Evolutionary conservation across 345 rosid species (phyloP).

Genomic region (Gossypium rotundifolium): DNA sequence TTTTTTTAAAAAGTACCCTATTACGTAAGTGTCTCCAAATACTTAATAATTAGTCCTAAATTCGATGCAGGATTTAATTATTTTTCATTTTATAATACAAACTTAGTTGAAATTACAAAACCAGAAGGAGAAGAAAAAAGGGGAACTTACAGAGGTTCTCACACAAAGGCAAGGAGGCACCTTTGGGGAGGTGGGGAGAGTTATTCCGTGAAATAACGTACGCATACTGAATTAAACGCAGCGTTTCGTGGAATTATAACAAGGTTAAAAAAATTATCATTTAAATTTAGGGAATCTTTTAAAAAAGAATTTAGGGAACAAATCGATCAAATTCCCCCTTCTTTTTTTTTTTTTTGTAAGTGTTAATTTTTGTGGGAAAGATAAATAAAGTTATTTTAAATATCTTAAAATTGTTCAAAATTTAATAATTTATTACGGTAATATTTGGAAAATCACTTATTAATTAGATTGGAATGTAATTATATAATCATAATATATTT

Average conservation of each 20-base stretch:
- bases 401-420: no score
- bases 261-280: neutral
- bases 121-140: neutral
- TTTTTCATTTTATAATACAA: neutral
- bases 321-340: no score
- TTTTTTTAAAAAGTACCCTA: no score
- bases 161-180: neutral
- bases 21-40: neutral
- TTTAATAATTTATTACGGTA: no score
- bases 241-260: neutral
- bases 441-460: no score
- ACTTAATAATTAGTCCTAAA: neutral
- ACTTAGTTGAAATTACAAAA: neutral
- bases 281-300: no score
- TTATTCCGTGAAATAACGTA: neutral
- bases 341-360: no score
- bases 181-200: neutral
- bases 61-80: neutral
- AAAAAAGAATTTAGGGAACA: no score
- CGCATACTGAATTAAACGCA: neutral
- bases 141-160: neutral
- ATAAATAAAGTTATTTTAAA: no score
- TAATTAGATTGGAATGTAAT: no score
- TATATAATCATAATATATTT: no score
- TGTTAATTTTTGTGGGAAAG: no score